phyloP scores from a whole-genome alignment of 176 grass and related monocot species.

The Avena eriantha region DNA sequence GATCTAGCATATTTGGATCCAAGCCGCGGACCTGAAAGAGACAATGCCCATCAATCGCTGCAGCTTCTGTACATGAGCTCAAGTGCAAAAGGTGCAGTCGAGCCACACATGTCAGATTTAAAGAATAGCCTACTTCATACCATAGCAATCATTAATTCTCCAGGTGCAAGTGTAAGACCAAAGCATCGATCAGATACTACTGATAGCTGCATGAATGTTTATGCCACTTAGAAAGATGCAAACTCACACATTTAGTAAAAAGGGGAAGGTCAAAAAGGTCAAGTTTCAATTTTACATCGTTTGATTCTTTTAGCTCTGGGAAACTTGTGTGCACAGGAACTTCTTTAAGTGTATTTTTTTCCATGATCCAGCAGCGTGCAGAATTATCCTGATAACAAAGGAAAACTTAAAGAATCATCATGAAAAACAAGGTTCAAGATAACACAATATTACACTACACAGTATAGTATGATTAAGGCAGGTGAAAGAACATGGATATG shows the following conservation, averaged over 20 bases:
- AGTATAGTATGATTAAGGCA: neutral
- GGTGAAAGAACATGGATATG: constrained; percentile 1
- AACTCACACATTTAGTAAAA: constrained; percentile 27
- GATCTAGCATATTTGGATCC: constrained; percentile 75
- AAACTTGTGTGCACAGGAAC: constrained; percentile 57
- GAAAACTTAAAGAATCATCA: constrained; percentile 35
- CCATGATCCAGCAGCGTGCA: constrained; percentile 68
- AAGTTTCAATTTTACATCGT: constrained; percentile 54
- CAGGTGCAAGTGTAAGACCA: constrained; percentile 86
- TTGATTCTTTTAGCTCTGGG: constrained; percentile 56
- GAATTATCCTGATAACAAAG: constrained; percentile 78
- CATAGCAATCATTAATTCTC: constrained; percentile 85
- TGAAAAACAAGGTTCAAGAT: constrained; percentile 1
- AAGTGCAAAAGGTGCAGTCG: constrained; percentile 32
- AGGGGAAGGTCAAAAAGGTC: neutral
- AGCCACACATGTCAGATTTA: constrained; percentile 39
- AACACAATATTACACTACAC: neutral
- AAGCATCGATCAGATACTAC: constrained; percentile 77
- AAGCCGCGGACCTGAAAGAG: constrained; percentile 74
- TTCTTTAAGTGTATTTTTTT: constrained; percentile 63
- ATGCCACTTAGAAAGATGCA: constrained; percentile 42
- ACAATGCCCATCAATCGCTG: constrained; percentile 18
- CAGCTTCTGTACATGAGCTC: constrained; percentile 26
- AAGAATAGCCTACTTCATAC: constrained; percentile 56
- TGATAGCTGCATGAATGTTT: constrained; percentile 70